A percentile compares a stretch with the other conserved stretches of the same genome.
Evolutionary conservation across 2,329 filamentous ascomycete genomes (phyloP).

Genomic region (Emergomyces orientalis): DNA sequence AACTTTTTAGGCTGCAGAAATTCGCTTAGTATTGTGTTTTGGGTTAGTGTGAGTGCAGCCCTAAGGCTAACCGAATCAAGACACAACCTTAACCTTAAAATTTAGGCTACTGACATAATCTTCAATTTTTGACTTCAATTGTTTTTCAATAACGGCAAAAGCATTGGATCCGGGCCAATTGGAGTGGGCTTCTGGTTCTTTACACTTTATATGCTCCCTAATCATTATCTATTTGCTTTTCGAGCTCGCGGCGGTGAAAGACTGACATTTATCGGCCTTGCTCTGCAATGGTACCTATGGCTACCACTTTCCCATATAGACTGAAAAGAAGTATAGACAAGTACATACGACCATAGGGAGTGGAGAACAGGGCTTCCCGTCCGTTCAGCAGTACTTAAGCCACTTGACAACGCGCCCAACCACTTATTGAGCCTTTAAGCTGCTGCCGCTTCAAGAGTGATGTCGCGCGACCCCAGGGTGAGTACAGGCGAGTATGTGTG

Average conservation of each 20-base stretch:
- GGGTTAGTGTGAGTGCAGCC: neutral
- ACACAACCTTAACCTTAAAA: neutral
- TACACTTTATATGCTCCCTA: too few relatives aligned
- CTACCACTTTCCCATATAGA: too few relatives aligned
- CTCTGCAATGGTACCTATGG: too few relatives aligned
- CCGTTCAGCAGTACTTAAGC: neutral
- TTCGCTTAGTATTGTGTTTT: conserved; percentile 7
- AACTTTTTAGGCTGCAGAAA: neutral
- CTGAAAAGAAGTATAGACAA: too few relatives aligned
- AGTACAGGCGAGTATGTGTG: neutral
- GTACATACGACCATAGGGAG: neutral
- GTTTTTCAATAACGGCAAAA: too few relatives aligned
- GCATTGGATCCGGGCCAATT: too few relatives aligned
- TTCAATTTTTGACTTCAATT: too few relatives aligned
- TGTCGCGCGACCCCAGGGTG: neutral
- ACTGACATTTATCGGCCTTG: too few relatives aligned
- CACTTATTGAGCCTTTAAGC: neutral
- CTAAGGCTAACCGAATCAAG: neutral
- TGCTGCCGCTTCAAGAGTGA: conserved; percentile 4
- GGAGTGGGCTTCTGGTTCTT: too few relatives aligned
- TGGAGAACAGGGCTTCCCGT: neutral
- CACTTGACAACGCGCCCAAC: neutral
- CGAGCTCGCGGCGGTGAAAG: too few relatives aligned
- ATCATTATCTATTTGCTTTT: too few relatives aligned
- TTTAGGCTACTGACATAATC: too few relatives aligned